phyloP scores from a whole-genome alignment of 441 rosid genomes.

The Manihot esculenta region DNA sequence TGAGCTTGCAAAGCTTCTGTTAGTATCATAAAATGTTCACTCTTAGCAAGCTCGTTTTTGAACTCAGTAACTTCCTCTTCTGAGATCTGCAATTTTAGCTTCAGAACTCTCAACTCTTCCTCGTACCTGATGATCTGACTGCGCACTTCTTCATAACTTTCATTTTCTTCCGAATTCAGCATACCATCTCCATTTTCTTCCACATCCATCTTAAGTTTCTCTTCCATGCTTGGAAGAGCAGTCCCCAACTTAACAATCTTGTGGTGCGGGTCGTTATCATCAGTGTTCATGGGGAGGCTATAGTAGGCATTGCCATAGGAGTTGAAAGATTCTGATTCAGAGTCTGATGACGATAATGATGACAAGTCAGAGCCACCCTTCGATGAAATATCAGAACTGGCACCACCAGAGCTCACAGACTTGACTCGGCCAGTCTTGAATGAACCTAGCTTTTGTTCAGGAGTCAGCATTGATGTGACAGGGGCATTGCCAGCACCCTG shows the following conservation, averaged over 20 bases:
- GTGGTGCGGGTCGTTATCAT: constrained; percentile 21
- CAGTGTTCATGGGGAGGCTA: constrained; percentile 33
- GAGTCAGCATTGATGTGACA: constrained; percentile 41
- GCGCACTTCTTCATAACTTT: constrained; percentile 37
- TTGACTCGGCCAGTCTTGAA: constrained; percentile 30
- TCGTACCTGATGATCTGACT: constrained; percentile 30
- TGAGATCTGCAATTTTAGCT: constrained; percentile 44
- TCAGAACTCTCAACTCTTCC: constrained; percentile 48
- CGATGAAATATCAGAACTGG: too few relatives aligned
- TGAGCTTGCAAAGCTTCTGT: constrained; percentile 38
- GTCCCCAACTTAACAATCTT: constrained; percentile 23
- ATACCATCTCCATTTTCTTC: constrained; percentile 31
- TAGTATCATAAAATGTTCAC: constrained; percentile 19
- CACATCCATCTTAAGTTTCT: constrained; percentile 21
- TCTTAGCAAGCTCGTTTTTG: constrained; percentile 42
- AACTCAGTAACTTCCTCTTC: constrained; percentile 53
- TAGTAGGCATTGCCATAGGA: constrained; percentile 48
- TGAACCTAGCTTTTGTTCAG: constrained; percentile 31
- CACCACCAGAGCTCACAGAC: constrained; percentile 40
- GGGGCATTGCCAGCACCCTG: constrained; percentile 31
- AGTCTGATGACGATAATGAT: constrained; percentile 48
- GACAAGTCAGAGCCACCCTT: constrained; percentile 43
- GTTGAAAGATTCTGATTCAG: constrained; percentile 60
- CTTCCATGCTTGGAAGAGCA: constrained; percentile 16
- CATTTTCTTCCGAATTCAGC: constrained; percentile 29